Evolutionary conservation across 441 rosid species (phyloP), one percentile per base, ranked within the genome.

Genomic region (Erodium trifolium): DNA sequence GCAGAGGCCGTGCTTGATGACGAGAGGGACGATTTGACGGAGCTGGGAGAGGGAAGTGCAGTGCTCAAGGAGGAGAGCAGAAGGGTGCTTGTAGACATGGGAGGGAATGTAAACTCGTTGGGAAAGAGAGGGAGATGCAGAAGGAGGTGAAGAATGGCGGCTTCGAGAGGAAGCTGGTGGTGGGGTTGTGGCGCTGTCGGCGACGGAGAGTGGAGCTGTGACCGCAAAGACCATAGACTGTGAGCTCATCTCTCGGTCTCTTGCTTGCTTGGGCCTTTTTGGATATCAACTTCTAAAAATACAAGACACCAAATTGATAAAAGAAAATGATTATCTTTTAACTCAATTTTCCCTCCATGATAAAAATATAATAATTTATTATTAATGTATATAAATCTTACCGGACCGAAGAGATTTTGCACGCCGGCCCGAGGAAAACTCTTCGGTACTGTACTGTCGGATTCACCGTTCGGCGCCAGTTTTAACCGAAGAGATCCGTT

Each of bases 41-140:
- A 91, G 86, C 67, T 88, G 86, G 29, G 70, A 59, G 5, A 81
- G 41, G 66, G 91, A 87, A 67, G 91, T 76, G 75, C 85, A 85
- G 77, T 78, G 86, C 70, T 91, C 97, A 47, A 91, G 86, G 65
- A 90, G 91, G 69, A 93, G 76, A 49, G 98, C 91, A 0, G 91
- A 69, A 0, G 97, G 97, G 80, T 93, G 98, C 60, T 70, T 78
- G 88, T 88, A 89, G 69, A 89, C 80, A 66, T 84, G 83, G 13
- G 79, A 66, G 0, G 96, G 89, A 62, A 89, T 87, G 75, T 82
- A 75, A 19, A 57, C 77, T 84, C 90, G 82, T 55, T 82, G 85
- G 11, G 88, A 70, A 3, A 34, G 5, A 34, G 37, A 34, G 37
- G 37, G 37, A 34, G 37, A 34, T 34, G 37, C 37, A 5, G 37